Evolutionary conservation across 805 yeast genomes (phyloP), one percentile per base, ranked within the genome.

Genomic region (Saccharomycopsis fermentans): DNA sequence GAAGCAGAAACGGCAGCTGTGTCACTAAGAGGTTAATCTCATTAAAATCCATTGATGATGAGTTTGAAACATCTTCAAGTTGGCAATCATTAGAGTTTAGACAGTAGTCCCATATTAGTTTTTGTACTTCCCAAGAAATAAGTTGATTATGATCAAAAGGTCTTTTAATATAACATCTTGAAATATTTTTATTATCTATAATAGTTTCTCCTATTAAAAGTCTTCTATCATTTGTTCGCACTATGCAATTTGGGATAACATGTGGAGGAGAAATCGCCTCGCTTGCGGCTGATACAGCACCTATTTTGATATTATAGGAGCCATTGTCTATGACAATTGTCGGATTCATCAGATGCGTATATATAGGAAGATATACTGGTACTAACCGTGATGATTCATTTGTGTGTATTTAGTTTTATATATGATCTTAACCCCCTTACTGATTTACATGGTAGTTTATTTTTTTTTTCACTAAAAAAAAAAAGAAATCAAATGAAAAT

Each of bases 101-200:
- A 5, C 85, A 78, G 63, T 86, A 82, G 69, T 94, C 98, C 99
- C 98, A 94, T 1, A 94, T 79, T 24, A 86, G 84, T 65, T 86
- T 86, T 68, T 94, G 90, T 1, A 87, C 73, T 63, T 89, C 96
- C 99, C 98, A 94, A 40, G 92, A 88, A 0, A 84, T 82, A 55
- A 94, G 73, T 64, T 91, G 95, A 2, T 97, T 97, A 64, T 85
- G 83, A 63, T 90, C 97, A 59, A 82, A 82, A 0, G 99, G 97
- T 58, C 98, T 75, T 61, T 86, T 79, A 70, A 86, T 81, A 21
- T 78, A 77, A 5, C 91, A 77, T 0, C 90, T 88, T 0, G 95
- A 82, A 39, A 82, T 83, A 67, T 90, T 94, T 60, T 79, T 81
- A 53, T 92, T 81, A 16, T 76, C 74, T 17, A 78, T 71, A 11